Evolutionary conservation across 2,329 filamentous ascomycete species (phyloP).

Genomic region (Fusarium sp.): DNA sequence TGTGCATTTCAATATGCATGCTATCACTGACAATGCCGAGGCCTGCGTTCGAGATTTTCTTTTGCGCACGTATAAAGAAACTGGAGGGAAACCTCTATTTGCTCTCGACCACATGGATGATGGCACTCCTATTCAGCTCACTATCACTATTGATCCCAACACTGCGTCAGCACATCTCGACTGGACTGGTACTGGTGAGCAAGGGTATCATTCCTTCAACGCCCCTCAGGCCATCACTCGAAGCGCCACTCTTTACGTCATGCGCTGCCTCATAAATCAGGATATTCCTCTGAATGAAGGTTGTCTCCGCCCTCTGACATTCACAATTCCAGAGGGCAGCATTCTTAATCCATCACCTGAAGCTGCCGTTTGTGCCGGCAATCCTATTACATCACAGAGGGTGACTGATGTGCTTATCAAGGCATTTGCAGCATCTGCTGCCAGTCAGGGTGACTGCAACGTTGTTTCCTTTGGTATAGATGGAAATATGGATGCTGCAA

Average conservation of each 20-base stretch:
- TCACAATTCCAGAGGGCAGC: conserved; percentile 74
- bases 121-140: conserved; percentile 67
- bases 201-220: conserved; percentile 71
- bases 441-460: conserved; percentile 51
- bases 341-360: conserved; percentile 78
- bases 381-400: conserved; percentile 58
- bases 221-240: conserved; percentile 83
- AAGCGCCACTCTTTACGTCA: conserved; percentile 83
- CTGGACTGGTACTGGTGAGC: conserved; percentile 79
- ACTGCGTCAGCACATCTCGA: too few relatives aligned
- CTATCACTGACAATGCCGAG: neutral
- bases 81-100: neutral
- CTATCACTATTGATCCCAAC: too few relatives aligned
- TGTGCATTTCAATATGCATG: neutral
- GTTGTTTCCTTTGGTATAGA: neutral
- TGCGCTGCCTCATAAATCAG: conserved; percentile 79
- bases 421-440: conserved; percentile 80
- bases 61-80: neutral
- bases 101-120: conserved; percentile 84
- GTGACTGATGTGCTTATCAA: conserved; percentile 58
- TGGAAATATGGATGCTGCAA: neutral
- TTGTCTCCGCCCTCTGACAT: conserved; percentile 77
- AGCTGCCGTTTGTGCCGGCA: conserved; percentile 82
- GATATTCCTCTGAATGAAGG: conserved; percentile 87
- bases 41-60: neutral